Percentiles rank a stretch among this genome's conserved stretches.
Evolutionary conservation across 2,329 filamentous ascomycete species (phyloP).

Genomic region (Fusarium neocosmosporiellum): DNA sequence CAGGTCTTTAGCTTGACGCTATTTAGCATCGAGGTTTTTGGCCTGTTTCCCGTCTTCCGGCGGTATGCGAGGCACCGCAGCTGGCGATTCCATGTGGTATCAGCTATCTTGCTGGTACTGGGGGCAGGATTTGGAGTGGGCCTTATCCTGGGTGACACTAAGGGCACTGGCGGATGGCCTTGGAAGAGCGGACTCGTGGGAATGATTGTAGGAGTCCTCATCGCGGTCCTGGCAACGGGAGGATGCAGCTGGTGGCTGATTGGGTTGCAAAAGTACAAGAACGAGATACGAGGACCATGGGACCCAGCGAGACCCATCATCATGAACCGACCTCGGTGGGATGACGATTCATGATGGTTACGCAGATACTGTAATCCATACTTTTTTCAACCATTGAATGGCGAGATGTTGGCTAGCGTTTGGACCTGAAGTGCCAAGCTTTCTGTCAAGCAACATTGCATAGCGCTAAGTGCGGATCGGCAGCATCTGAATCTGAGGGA

Average conservation of each 20-base stretch:
- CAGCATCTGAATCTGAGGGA: background rate
- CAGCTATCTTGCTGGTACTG: slow-evolving; percentile 82
- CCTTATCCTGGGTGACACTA: slow-evolving; percentile 63
- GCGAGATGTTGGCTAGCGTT: background rate
- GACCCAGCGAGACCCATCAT: slow-evolving; percentile 93
- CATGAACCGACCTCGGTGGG: slow-evolving; percentile 71
- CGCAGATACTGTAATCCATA: background rate
- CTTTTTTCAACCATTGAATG: background rate
- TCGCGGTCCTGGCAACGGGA: slow-evolving; percentile 84
- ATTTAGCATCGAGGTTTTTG: slow-evolving; percentile 97
- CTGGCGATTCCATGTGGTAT: slow-evolving; percentile 81
- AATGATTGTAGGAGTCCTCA: slow-evolving; percentile 78
- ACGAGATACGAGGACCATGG: slow-evolving; percentile 98
- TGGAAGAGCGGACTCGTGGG: slow-evolving; percentile 74
- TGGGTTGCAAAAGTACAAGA: slow-evolving; percentile 97
- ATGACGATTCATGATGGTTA: slow-evolving; percentile 44
- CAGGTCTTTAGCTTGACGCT: slow-evolving; percentile 96
- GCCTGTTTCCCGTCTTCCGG: slow-evolving; percentile 97
- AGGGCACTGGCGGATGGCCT: slow-evolving; percentile 54
- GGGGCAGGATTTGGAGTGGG: slow-evolving; percentile 84
- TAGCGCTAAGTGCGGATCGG: background rate
- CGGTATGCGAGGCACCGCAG: slow-evolving; percentile 85
- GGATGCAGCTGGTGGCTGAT: slow-evolving; percentile 99
- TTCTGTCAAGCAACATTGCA: slow-evolving; percentile 1
- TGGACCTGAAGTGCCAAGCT: slow-evolving; percentile 4